Conservation (phyloP, 441 rosid genomes). For the Dalechampia spathulata region DNA sequence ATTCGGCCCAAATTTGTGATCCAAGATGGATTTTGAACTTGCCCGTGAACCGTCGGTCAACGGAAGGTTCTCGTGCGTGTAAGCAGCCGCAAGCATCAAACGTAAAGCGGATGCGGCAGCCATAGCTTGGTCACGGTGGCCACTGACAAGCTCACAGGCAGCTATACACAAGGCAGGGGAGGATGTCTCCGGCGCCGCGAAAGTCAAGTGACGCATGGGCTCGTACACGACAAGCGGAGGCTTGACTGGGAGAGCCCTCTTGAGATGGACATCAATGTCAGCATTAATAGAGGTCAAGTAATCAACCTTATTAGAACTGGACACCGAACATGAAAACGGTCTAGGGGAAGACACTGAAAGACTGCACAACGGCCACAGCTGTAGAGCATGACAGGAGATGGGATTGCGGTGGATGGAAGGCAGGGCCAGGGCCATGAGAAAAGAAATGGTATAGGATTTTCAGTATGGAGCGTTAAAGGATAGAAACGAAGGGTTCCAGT, state of each 20-base stretch:
- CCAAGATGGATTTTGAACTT: constrained; percentile 12
- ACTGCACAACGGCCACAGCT: background rate
- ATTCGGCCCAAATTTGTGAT: constrained; percentile 24
- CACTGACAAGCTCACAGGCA: constrained; percentile 52
- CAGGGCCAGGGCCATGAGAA: constrained; percentile 16
- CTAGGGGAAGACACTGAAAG: background rate
- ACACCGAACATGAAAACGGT: constrained; percentile 9
- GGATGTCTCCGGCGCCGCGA: constrained; percentile 26
- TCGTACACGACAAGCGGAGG: constrained; percentile 33
- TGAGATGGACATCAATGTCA: constrained; percentile 35
- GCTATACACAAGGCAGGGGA: constrained; percentile 50
- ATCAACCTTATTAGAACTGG: background rate
- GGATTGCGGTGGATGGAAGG: constrained; percentile 3
- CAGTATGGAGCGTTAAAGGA: too few species aligned
- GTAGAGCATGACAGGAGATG: background rate
- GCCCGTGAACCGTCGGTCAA: constrained; percentile 9
- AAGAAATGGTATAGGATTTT: too few species aligned
- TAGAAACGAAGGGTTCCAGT: too few species aligned
- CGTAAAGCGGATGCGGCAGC: constrained; percentile 47
- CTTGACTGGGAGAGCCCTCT: constrained; percentile 19
- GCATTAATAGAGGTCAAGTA: constrained; percentile 30
- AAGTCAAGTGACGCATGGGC: constrained; percentile 40
- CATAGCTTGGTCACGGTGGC: constrained; percentile 36
- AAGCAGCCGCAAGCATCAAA: constrained; percentile 32
- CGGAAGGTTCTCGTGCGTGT: constrained; percentile 31